Conservation (phyloP, 75 land plant species). For the Larix kaempferi region DNA sequence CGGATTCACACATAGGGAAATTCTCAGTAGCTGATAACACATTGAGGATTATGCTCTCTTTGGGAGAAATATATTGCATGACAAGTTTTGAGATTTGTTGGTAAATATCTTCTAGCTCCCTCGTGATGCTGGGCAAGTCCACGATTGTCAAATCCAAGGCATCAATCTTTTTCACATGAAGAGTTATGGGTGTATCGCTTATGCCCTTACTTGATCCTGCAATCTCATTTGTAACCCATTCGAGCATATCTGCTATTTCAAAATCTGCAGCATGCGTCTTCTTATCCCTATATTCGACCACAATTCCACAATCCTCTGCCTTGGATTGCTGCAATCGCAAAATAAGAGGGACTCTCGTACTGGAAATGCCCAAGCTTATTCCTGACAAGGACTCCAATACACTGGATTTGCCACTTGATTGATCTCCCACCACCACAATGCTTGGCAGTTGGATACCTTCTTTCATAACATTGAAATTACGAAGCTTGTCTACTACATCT, state of each 20-base stretch:
- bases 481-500: slow-evolving; percentile 46
- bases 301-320: slow-evolving; percentile 10
- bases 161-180: slow-evolving; percentile 38
- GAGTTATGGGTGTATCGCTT: slow-evolving; percentile 32
- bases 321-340: slow-evolving; percentile 38
- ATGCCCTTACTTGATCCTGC: slow-evolving; percentile 50
- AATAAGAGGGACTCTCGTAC: slow-evolving; percentile 51
- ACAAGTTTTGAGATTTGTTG: slow-evolving; percentile 46
- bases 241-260: slow-evolving; percentile 28
- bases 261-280: slow-evolving; percentile 12
- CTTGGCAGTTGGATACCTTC: slow-evolving; percentile 61
- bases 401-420: slow-evolving; percentile 57
- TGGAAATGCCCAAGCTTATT: slow-evolving; percentile 46
- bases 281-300: slow-evolving; percentile 22
- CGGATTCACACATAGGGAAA: slow-evolving; percentile 52
- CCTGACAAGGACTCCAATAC: slow-evolving; percentile 59
- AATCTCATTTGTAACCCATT: slow-evolving; percentile 27
- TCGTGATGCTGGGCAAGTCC: slow-evolving; percentile 63
- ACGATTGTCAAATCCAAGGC: slow-evolving; percentile 57
- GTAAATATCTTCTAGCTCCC: slow-evolving; percentile 56
- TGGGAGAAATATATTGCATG: slow-evolving; percentile 39
- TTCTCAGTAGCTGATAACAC: slow-evolving; percentile 54
- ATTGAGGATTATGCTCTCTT: slow-evolving; percentile 62
- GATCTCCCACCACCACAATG: slow-evolving; percentile 71
- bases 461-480: slow-evolving; percentile 33